A percentile compares a stretch with the other conserved stretches of the same genome.
These are phyloP conservation scores for Mucor lusitanicus DNA, from an alignment of 371 early-diverging fungal genomes.

Conservation along the genomic window DNA sequence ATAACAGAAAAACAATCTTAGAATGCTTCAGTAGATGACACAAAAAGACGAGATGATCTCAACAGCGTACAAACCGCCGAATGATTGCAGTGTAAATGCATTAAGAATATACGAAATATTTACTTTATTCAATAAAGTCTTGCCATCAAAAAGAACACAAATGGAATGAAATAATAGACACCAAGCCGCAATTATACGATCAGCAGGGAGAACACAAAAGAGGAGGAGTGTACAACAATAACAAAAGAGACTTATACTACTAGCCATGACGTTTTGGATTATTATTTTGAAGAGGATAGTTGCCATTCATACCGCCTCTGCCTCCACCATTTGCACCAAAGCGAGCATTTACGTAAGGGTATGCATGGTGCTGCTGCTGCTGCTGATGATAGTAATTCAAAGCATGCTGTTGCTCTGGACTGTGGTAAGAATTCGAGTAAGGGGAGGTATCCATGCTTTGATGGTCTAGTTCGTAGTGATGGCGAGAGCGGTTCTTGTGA, in stretches of 20 bases:
- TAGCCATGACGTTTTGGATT: background rate
- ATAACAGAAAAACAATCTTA: too few species aligned
- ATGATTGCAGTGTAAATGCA: too few species aligned
- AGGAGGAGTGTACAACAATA: background rate
- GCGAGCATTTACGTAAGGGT: background rate
- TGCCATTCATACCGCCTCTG: background rate
- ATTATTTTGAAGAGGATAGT: background rate
- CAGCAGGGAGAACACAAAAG: background rate
- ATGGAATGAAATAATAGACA: background rate
- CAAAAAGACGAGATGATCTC: too few species aligned
- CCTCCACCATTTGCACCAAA: background rate
- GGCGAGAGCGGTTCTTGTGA: background rate
- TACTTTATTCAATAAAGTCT: too few species aligned
- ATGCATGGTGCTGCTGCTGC: background rate
- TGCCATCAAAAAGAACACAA: background rate
- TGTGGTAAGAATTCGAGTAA: background rate
- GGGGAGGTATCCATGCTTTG: background rate
- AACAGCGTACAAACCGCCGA: too few species aligned
- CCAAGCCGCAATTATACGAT: background rate
- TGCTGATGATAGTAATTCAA: slow-evolving; percentile 3
- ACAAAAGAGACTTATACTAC: background rate
- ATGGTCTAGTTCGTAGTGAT: background rate
- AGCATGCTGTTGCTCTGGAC: background rate
- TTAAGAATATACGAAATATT: too few species aligned
- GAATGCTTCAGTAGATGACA: too few species aligned